These are phyloP conservation scores for Pezizomycotina sp. DNA, from an alignment of 2,329 filamentous ascomycete species.

Conservation along the genomic window DNA sequence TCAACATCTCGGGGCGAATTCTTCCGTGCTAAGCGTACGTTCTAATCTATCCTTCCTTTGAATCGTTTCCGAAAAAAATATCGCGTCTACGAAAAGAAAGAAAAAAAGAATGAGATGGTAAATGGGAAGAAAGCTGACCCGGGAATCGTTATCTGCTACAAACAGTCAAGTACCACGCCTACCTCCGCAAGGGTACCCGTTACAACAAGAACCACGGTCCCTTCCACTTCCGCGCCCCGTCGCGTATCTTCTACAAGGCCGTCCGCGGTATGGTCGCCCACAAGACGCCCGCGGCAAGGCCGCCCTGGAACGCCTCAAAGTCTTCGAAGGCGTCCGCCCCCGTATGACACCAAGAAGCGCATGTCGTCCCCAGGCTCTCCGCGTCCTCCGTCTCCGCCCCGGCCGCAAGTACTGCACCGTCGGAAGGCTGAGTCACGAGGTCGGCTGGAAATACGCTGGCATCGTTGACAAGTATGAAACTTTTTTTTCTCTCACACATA, in stretches of 20 bases:
- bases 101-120: not conserved
- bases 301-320: conserved; percentile 96
- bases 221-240: conserved; percentile 99
- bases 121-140: conserved; percentile 30
- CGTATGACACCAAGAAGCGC: too few relatives aligned
- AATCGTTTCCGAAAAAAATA: not conserved
- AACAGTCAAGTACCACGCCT: conserved; percentile 99
- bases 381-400: conserved; percentile 90
- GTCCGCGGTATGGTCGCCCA: conserved; percentile 99
- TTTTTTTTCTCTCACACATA: conserved; percentile 2
- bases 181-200: conserved; percentile 99
- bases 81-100: not conserved
- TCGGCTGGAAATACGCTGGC: conserved; percentile 99
- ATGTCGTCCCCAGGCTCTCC: conserved; percentile 96
- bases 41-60: conserved; percentile 25
- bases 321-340: conserved; percentile 97
- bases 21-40: conserved; percentile 99
- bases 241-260: conserved; percentile 99
- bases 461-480: conserved; percentile 81
- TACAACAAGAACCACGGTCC: conserved; percentile 99
- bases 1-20: conserved; percentile 99
- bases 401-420: conserved; percentile 99
- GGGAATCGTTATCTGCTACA: conserved; percentile 30
- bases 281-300: conserved; percentile 96
- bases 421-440: conserved; percentile 92